Evolutionary conservation across 2,329 filamentous ascomycete species (phyloP).

Genomic region (Dothistroma septosporum): DNA sequence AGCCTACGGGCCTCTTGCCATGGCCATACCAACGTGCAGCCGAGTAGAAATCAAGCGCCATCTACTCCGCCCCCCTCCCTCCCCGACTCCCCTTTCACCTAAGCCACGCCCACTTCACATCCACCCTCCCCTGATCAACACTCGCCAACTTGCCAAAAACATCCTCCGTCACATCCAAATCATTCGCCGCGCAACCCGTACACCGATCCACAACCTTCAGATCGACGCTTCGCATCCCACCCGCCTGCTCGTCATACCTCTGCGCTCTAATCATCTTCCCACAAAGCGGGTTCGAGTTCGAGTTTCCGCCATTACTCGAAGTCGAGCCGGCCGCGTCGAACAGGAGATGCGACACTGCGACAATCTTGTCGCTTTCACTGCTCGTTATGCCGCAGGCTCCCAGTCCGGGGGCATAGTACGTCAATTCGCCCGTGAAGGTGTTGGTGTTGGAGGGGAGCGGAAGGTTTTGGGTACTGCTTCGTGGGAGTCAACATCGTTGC

Average conservation of each 20-base stretch:
- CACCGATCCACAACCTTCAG: slow-evolving; percentile 68
- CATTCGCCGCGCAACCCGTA: slow-evolving; percentile 44
- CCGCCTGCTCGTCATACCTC: slow-evolving; percentile 46
- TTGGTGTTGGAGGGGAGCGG: slow-evolving; percentile 51
- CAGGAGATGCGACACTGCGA: slow-evolving; percentile 61
- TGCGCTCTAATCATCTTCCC: slow-evolving; percentile 61
- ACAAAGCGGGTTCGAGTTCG: slow-evolving; percentile 65
- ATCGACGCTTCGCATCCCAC: slow-evolving; percentile 50
- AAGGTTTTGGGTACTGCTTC: slow-evolving; percentile 39
- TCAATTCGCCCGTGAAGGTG: slow-evolving; percentile 60
- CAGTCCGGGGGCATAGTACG: slow-evolving; percentile 63
- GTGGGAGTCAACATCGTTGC: neutral
- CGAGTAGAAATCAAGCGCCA: neutral
- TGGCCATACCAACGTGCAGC: neutral
- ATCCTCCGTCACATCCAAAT: slow-evolving; percentile 50
- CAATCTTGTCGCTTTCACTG: slow-evolving; percentile 55
- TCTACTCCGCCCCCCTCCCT: too few species aligned
- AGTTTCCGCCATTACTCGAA: slow-evolving; percentile 35
- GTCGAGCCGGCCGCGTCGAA: slow-evolving; percentile 57
- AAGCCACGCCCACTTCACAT: slow-evolving; percentile 34
- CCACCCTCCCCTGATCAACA: slow-evolving; percentile 29
- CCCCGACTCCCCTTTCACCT: neutral
- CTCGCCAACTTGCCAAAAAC: slow-evolving; percentile 48
- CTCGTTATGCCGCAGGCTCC: slow-evolving; percentile 66
- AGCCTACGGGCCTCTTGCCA: neutral